These are phyloP conservation scores for Cenchrus americanus DNA, from an alignment of 176 grass and related monocot genomes.

Conservation along the genomic window DNA sequence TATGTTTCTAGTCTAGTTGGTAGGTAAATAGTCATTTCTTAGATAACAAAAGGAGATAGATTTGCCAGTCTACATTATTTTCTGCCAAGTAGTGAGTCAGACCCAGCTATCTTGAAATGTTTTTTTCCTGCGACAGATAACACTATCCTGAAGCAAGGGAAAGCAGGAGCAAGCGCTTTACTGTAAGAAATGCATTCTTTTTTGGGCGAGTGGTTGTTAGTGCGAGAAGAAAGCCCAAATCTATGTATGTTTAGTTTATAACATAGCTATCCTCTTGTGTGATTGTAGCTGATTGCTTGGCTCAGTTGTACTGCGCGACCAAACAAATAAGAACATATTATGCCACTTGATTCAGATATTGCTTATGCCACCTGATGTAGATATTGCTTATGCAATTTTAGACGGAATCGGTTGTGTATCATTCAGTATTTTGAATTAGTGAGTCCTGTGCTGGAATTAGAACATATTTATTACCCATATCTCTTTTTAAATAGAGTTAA, in stretches of 20 bases:
- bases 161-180: slow-evolving; percentile 32
- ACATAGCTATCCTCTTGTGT: background rate
- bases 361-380: too few relatives aligned
- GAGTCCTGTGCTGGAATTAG: too few relatives aligned
- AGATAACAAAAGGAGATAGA: background rate
- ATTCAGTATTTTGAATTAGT: too few relatives aligned
- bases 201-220: slow-evolving; percentile 36
- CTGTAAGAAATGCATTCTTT: slow-evolving; percentile 43
- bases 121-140: slow-evolving; percentile 33
- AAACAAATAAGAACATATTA: too few relatives aligned
- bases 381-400: too few relatives aligned
- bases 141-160: slow-evolving; percentile 47
- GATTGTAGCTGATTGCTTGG: background rate
- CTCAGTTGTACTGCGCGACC: too few relatives aligned
- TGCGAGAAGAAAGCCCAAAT: slow-evolving; percentile 35
- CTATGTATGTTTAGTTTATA: background rate
- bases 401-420: too few relatives aligned
- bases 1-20: background rate
- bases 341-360: too few relatives aligned
- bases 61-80: slow-evolving; percentile 1
- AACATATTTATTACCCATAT: too few relatives aligned
- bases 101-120: slow-evolving; percentile 40
- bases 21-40: slow-evolving; percentile 5
- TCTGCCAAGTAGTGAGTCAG: slow-evolving; percentile 21
- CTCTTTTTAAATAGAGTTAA: too few relatives aligned